Evolutionary conservation across 2,329 filamentous ascomycete species (phyloP).

Genomic region (Colletotrichum neosansevieriae): DNA sequence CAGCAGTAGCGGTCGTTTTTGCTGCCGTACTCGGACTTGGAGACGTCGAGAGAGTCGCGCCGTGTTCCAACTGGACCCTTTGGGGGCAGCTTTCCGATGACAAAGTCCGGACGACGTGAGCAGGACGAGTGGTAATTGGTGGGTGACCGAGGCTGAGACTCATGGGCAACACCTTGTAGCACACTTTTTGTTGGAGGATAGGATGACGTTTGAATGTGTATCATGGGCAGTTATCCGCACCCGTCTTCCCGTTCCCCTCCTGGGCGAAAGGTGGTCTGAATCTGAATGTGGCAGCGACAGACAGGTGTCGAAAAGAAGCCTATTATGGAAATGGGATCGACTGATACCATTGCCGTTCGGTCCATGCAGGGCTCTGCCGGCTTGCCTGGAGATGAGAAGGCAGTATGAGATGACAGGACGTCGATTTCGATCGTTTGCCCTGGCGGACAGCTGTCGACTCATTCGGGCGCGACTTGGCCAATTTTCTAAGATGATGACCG

Average conservation of each 20-base stretch:
- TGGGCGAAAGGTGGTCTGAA: constrained; percentile 7
- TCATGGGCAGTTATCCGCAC: constrained; percentile 6
- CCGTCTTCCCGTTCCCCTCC: neutral
- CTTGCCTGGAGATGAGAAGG: constrained; percentile 7
- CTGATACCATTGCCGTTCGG: constrained; percentile 25
- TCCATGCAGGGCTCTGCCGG: constrained; percentile 21
- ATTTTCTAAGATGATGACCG: neutral
- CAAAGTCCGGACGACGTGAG: constrained; percentile 22
- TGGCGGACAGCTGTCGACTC: constrained; percentile 18
- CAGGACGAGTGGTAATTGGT: constrained; percentile 7
- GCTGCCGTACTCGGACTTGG: constrained; percentile 26
- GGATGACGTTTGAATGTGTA: constrained; percentile 27
- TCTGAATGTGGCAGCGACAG: constrained; percentile 12
- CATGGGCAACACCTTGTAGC: constrained; percentile 20
- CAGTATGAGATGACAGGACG: constrained; percentile 26
- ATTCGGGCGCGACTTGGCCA: neutral
- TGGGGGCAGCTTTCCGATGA: constrained; percentile 14
- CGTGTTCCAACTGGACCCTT: constrained; percentile 33
- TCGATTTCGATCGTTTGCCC: constrained; percentile 1
- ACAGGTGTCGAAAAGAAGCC: constrained; percentile 1
- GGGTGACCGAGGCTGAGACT: constrained; percentile 27
- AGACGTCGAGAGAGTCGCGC: constrained; percentile 18
- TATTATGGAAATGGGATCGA: constrained; percentile 31
- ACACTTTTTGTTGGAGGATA: constrained; percentile 17
- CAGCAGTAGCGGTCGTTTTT: constrained; percentile 12